phyloP scores from a whole-genome alignment of 257 asterid species.

The Datura wrightii region DNA sequence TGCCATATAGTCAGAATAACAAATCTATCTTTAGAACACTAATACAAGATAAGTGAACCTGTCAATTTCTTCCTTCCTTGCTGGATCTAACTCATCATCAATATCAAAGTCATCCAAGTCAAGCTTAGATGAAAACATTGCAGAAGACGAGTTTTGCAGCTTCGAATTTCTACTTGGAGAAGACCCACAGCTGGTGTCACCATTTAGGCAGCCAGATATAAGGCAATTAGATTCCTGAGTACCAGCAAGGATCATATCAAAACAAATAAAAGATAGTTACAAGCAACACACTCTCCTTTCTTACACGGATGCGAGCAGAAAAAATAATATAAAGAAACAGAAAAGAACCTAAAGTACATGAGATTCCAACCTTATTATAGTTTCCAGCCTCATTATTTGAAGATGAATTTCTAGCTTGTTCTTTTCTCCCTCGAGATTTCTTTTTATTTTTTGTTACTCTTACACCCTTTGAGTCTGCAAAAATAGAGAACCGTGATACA shows the following conservation, averaged over 20 bases:
- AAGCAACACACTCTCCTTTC: not conserved
- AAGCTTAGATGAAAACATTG: slow-evolving; percentile 40
- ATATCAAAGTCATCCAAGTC: slow-evolving; percentile 52
- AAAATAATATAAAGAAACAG: not conserved
- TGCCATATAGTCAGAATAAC: slow-evolving; percentile 4
- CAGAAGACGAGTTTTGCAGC: slow-evolving; percentile 40
- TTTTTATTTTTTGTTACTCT: slow-evolving; percentile 47
- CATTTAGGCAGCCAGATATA: slow-evolving; percentile 37
- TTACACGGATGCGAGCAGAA: not conserved
- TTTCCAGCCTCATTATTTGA: slow-evolving; percentile 41
- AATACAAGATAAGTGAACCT: slow-evolving; percentile 38
- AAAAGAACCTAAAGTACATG: not conserved
- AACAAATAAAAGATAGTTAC: slow-evolving; percentile 3
- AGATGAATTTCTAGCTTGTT: slow-evolving; percentile 31
- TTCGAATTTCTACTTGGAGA: slow-evolving; percentile 41
- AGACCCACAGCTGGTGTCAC: slow-evolving; percentile 31
- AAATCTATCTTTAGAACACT: slow-evolving; percentile 12
- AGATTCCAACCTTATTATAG: slow-evolving; percentile 38
- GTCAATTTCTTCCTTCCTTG: slow-evolving; percentile 55
- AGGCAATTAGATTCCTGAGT: slow-evolving; percentile 40
- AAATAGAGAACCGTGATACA: slow-evolving; percentile 29
- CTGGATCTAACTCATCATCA: slow-evolving; percentile 58
- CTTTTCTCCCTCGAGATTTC: slow-evolving; percentile 51
- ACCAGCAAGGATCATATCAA: slow-evolving; percentile 1
- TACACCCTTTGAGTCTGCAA: slow-evolving; percentile 48